Evolutionary conservation across 176 grass and related monocot genomes (phyloP).

Genomic region (Alopecurus myosuroides): DNA sequence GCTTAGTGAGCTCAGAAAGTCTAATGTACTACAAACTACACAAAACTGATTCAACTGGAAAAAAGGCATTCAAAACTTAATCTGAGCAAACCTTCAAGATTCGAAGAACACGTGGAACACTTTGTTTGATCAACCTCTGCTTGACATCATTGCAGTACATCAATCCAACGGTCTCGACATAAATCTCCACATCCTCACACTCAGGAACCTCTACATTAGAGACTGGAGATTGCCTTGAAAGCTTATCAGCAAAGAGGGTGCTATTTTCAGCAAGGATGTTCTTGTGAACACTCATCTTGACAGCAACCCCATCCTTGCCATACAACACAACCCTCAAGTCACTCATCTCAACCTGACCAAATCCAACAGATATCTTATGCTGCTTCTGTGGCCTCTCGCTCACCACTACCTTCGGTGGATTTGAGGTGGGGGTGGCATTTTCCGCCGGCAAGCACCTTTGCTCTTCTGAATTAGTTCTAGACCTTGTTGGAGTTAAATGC

Average conservation of each 20-base stretch:
- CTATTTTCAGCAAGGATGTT: constrained; percentile 69
- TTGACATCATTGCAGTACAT: constrained; percentile 86
- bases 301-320: constrained; percentile 74
- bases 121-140: constrained; percentile 79
- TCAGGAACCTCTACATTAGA: constrained; percentile 57
- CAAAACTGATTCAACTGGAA: not conserved
- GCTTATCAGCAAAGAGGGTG: constrained; percentile 68
- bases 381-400: constrained; percentile 55
- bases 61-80: not conserved
- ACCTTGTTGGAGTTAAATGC: constrained; percentile 40
- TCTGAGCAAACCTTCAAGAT: constrained; percentile 69
- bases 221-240: constrained; percentile 51
- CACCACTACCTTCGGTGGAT: constrained; percentile 30
- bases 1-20: not conserved
- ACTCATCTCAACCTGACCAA: constrained; percentile 66
- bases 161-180: constrained; percentile 81
- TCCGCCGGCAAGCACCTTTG: constrained; percentile 3
- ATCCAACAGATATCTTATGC: constrained; percentile 76
- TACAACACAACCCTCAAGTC: constrained; percentile 76
- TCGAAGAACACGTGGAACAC: constrained; percentile 64
- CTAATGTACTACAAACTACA: not conserved
- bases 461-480: constrained; percentile 39
- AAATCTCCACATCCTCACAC: constrained; percentile 94
- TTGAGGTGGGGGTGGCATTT: constrained; percentile 8
- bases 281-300: constrained; percentile 83